A percentile compares a stretch with the other conserved stretches of the same genome.
Evolutionary conservation across 1,284 basidiomycete genomes (phyloP).

Genomic region (Leccinum fallax): DNA sequence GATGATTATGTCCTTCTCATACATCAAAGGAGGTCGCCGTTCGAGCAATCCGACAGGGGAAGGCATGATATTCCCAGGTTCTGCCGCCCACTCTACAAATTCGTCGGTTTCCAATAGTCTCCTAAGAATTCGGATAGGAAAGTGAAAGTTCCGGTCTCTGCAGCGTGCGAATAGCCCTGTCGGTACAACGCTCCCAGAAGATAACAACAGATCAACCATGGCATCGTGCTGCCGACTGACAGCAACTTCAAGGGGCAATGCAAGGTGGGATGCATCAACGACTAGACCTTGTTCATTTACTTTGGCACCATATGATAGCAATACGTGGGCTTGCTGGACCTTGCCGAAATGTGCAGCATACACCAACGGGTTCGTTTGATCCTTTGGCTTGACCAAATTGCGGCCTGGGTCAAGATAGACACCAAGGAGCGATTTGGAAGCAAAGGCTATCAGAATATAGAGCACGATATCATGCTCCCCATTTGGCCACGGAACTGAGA

Average conservation of each 20-base stretch:
- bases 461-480: constrained; percentile 7
- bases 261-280: neutral
- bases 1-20: constrained; percentile 6
- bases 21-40: neutral
- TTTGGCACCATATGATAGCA: constrained; percentile 4
- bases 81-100: constrained; percentile 14
- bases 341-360: constrained; percentile 11
- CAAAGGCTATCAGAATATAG: constrained; percentile 6
- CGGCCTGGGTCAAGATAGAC: neutral
- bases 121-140: constrained; percentile 3
- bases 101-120: constrained; percentile 9
- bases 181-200: neutral
- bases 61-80: neutral
- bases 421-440: constrained; percentile 5
- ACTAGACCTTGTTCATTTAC: constrained; percentile 8
- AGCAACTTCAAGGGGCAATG: constrained; percentile 8
- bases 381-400: neutral
- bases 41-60: constrained; percentile 1
- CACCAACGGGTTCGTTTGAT: constrained; percentile 7
- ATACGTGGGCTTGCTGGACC: neutral
- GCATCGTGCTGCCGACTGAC: constrained; percentile 3
- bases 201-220: constrained; percentile 1
- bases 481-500: neutral
- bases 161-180: neutral
- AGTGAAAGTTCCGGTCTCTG: constrained; percentile 1